Base-by-base conservation (phyloP, 208 protist genomes). In the Trypanosoma lewisi region DNA sequence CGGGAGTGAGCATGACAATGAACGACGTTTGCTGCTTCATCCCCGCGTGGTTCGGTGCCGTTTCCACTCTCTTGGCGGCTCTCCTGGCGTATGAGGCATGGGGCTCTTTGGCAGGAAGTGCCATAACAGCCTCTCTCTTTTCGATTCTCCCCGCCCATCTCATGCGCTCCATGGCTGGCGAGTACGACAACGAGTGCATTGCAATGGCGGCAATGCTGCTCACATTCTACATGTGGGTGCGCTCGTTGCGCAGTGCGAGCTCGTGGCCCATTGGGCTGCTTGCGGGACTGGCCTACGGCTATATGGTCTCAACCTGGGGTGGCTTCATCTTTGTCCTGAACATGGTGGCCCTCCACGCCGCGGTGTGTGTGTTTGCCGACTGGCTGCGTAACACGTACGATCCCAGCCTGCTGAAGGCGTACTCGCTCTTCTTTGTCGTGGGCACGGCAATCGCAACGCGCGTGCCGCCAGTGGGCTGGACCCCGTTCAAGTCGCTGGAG, bases 291-390 rank as follows among this genome's bases (percentile, higher is more conserved):
- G 75, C 86, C 30, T 97, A 95, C 69, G 82, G 90, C 62, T 97
- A 95, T 63, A 96, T 97, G 91, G 93, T 88, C 2, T 73, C 85
- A 14, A 82, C 96, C 36, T 99, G 98, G 98, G 98, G 98, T 63
- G 98, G 98, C 49, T 99, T 99, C 75, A 87, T 99, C 17, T 99
- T 99, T 76, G 94, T 99, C 51, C 88, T 97, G 47, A 99, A 99
- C 78, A 70, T 99, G 30, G 95, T 99, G 27, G 96, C 97, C 23
- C 54, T 99, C 8, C 92, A 99, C 77, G 94, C 86, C 8, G 71
- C 97, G 19, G 75, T 85, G 12, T 70, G 97, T 0, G 56, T 98
- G 7, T 54, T 99, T 9, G 63, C 89, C 50, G 83, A 83, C 64
- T 84, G 77, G 75, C 61, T 64, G 1, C 71, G 56, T 21, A 89